These are phyloP conservation scores for Ophiosphaerella narmari DNA, from an alignment of 2,329 filamentous ascomycete genomes.

Conservation along the genomic window DNA sequence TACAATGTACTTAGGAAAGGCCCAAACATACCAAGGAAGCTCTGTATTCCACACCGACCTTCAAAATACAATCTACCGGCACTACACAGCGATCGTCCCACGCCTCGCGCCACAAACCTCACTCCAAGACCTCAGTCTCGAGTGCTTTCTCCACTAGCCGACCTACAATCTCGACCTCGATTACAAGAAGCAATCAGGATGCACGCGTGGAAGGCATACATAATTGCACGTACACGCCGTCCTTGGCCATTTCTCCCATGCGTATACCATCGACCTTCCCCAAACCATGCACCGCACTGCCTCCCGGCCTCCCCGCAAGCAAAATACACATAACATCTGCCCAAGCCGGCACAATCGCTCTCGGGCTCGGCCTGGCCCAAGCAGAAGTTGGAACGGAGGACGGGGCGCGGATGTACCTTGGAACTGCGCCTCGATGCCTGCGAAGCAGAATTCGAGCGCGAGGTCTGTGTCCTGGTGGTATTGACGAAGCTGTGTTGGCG, in stretches of 20 bases:
- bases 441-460: constrained; percentile 10
- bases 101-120: constrained; percentile 1
- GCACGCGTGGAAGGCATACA: constrained; percentile 1
- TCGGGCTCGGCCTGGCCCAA: too few relatives aligned
- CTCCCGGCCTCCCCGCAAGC: too few relatives aligned
- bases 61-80: constrained; percentile 1
- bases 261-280: too few relatives aligned
- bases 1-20: too few relatives aligned
- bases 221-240: not conserved
- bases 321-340: too few relatives aligned
- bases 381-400: too few relatives aligned
- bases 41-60: not conserved
- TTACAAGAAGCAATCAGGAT: not conserved
- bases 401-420: constrained; percentile 2
- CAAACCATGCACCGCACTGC: too few relatives aligned
- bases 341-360: too few relatives aligned
- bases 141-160: constrained; percentile 5
- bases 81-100: constrained; percentile 1
- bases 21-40: too few relatives aligned
- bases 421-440: constrained; percentile 6
- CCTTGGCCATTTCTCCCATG: too few relatives aligned
- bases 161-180: constrained; percentile 5
- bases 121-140: constrained; percentile 5
- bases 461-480: not conserved
- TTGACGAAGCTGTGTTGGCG: too few relatives aligned